Evolutionary conservation across 805 yeast species (phyloP), one percentile per base, ranked within the genome.

Genomic region (Komagataella mondaviorum): DNA sequence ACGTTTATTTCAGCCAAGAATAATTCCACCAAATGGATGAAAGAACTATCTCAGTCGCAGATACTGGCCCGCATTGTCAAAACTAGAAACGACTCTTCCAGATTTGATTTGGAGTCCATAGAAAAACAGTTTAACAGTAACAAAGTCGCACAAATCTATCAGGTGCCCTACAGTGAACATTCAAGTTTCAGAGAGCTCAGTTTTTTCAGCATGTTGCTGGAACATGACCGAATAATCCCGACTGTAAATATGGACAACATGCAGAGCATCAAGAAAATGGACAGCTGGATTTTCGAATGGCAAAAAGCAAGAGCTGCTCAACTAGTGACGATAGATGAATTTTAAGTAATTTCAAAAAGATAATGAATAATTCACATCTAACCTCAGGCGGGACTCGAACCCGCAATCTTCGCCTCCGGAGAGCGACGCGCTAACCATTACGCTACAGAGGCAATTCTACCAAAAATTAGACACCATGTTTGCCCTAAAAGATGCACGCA

Each of bases 161-260:
- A 75, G 8, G 77, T 90, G 1, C 98, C 99, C 0, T 93, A 93
- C 60, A 84, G 95, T 60, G 99, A 93, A 61, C 99, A 93, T 67
- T 88, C 96, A 8, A 87, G 96, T 52, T 91, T 81, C 59, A 69
- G 85, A 44, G 99, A 93, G 59, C 70, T 93, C 44, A 72, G 83
- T 10, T 72, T 75, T 51, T 87, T 91, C 60, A 76, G 83, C 20
- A 67, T 75, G 2, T 65, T 73, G 20, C 57, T 88, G 45, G 63
- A 73, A 6, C 75, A 79, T 55, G 65, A 66, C 0, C 59, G 71
- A 45, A 75, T 88, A 12, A 78, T 89, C 6, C 93, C 97, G 0
- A 93, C 99, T 0, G 99, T 91, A 4, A 79, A 78, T 52, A 30
- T 30, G 39, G 14, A 10, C 39, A 10, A 30, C 39, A 60, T 67